Evolutionary conservation across 1,284 basidiomycete genomes (phyloP).

Genomic region (Ustilago tritici): DNA sequence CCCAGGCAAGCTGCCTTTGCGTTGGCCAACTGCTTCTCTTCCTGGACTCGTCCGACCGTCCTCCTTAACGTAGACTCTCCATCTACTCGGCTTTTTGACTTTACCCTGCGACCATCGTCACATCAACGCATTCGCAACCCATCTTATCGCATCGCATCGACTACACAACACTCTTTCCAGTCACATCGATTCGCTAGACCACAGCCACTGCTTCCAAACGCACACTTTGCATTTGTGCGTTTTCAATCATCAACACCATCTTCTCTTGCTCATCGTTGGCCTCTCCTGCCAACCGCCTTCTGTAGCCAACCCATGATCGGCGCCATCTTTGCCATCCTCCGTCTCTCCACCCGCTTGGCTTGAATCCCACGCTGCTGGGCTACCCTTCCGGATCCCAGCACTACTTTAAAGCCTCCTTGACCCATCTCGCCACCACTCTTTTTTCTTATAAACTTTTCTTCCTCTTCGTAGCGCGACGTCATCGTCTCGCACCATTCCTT

Average conservation of each 20-base stretch:
- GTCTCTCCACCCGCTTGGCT: constrained; percentile 51
- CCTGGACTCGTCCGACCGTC: constrained; percentile 63
- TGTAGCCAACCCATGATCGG: constrained; percentile 58
- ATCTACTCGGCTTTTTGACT: constrained; percentile 5
- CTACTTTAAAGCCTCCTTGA: constrained; percentile 52
- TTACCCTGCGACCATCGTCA: not conserved
- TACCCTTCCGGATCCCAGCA: constrained; percentile 36
- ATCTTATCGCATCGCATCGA: not conserved
- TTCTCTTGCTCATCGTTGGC: constrained; percentile 16
- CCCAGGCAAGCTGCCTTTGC: constrained; percentile 41
- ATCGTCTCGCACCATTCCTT: not conserved
- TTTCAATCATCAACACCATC: not conserved
- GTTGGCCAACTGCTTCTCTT: constrained; percentile 61
- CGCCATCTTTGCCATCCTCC: constrained; percentile 39
- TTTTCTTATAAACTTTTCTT: not conserved
- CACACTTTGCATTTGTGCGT: constrained; percentile 2
- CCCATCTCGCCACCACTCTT: constrained; percentile 11
- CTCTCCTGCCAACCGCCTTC: constrained; percentile 43
- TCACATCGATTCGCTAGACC: not conserved
- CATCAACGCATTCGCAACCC: not conserved
- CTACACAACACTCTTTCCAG: not conserved
- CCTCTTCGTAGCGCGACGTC: not conserved
- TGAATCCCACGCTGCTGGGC: constrained; percentile 52
- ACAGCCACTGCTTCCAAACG: not conserved
- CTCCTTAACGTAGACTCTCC: constrained; percentile 48